Base-by-base conservation (phyloP, 2,329 filamentous ascomycete genomes). In the Cladosporium sp. region DNA sequence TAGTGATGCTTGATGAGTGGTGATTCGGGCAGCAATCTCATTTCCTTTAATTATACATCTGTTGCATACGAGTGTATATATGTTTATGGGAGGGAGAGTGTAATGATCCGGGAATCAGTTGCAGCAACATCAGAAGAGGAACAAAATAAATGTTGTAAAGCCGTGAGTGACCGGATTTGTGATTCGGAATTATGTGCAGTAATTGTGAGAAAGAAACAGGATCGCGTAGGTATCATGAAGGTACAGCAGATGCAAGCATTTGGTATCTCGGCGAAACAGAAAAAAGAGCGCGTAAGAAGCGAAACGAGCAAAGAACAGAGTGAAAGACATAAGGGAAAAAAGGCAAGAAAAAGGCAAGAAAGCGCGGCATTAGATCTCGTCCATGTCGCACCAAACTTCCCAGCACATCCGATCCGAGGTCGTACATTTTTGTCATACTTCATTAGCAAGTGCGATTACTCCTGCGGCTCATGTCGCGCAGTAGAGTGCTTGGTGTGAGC, bases 211-310 rank as follows among this genome's bases (percentile, higher is more conserved):
- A 12, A 3, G 9, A 34, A 34, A 47, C n/a, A n/a, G n/a, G n/a
- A n/a, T 47, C 15, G 42, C 58, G 59, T 38, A 59, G 59, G 51
- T 43, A 59, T 60, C 52, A 50, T 57, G 42, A 51, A 19, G 25
- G 51, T 43, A 34, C 38, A 55, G 25, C 38, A 55, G 51, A 36
- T 34, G 54, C 54, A 14, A 20, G 34, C 42, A 36, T 58, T 8
- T 58, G 55, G 52, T 50, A 55, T 36, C 50, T 37, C 38, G 49
- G 51, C 34, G 38, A 43, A 45, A 28, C 25, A 55, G 20, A 25
- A 28, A 22, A n/a, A 12, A 37, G 8, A 22, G 17, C 19, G 30
- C 30, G 11, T 8, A 34, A 34, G 30, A 34, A 19, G 38, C 15
- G 38, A 40, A 40, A 40, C 17, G 6, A 40, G 28, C 7, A 20